Base-by-base conservation (phyloP, 345 rosid species). In the Rhodamnia argentea region DNA sequence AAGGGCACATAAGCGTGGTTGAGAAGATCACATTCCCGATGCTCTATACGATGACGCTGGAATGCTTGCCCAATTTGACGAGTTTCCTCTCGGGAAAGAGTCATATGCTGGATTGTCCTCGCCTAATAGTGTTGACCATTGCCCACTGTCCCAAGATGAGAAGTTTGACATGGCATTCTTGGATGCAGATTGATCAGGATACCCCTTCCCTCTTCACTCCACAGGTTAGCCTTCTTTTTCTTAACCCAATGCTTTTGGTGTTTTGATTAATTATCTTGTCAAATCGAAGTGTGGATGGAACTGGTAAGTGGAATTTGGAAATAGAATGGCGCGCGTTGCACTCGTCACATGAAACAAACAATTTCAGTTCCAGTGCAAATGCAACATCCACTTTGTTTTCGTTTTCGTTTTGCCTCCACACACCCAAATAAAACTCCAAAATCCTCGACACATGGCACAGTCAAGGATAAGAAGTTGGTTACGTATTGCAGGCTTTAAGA, bases 41-140 rank as follows among this genome's bases (percentile, higher is more conserved):
- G 4, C 78, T 64, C 0, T 0, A 0, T 5, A 0, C 0, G 5
- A 1, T 16, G 2, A 9, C 32, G 44, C 0, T 64, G 7, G 78
- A 32, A 64, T 64, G 44, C 78, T 16, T 64, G 24, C 44, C 44
- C 24, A 64, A 18, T 64, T 32, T 64, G 11, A 64, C 7, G 1
- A 64, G 3, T 18, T 64, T 64, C 0, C 24, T 64, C 76, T 64
- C 2, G 0, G 76, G 13, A 2, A 64, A 0, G 13, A 64, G 32
- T 0, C 6, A 7, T 29, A 10, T n/a, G 0, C 6, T 64, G 37
- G 44, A 32, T 0, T 64, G 76, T 2, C 76, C 44, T 1, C 0
- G 0, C 0, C 7, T 64, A 16, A 5, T 0, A 1, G 0, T 0
- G 37, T 1, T 64, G 40, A 32, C 76, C 24, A 32, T 64, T 32